phyloP scores from a whole-genome alignment of 495 filamentous ascomycete species.

The Hypoxylon lienhwacheense region DNA sequence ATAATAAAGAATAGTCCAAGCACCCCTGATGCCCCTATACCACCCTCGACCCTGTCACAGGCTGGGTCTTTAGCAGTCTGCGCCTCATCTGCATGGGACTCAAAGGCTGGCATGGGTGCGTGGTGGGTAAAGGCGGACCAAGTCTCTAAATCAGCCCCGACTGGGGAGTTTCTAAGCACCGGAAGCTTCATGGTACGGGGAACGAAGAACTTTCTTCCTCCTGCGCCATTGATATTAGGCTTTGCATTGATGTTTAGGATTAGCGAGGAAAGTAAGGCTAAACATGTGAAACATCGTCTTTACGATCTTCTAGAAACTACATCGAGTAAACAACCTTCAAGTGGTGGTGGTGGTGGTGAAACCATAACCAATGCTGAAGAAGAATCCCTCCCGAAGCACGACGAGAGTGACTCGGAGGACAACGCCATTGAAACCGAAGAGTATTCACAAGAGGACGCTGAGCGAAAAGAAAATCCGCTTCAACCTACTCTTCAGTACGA shows the following conservation, averaged over 20 bases:
- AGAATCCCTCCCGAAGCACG: slow-evolving; percentile 14
- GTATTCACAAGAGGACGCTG: slow-evolving; percentile 41
- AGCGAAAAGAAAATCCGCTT: slow-evolving; percentile 47
- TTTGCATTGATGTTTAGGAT: slow-evolving; percentile 86
- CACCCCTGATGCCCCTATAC: slow-evolving; percentile 78
- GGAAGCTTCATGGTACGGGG: slow-evolving; percentile 81
- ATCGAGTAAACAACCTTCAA: slow-evolving; percentile 5
- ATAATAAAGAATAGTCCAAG: slow-evolving; percentile 82
- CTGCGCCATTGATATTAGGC: slow-evolving; percentile 82
- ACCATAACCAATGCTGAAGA: not conserved
- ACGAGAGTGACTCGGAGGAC: slow-evolving; percentile 29
- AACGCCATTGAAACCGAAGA: slow-evolving; percentile 28
- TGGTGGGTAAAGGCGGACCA: slow-evolving; percentile 92
- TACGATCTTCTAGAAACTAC: slow-evolving; percentile 45
- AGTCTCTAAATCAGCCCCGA: slow-evolving; percentile 76
- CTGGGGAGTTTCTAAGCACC: slow-evolving; percentile 75
- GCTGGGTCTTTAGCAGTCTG: slow-evolving; percentile 82
- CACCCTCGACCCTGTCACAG: slow-evolving; percentile 87
- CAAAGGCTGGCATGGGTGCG: slow-evolving; percentile 89
- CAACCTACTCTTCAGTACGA: slow-evolving; percentile 41
- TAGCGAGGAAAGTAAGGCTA: slow-evolving; percentile 81
- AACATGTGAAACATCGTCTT: slow-evolving; percentile 74
- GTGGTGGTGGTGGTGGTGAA: slow-evolving; percentile 2
- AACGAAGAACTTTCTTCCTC: slow-evolving; percentile 87
- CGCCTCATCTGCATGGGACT: slow-evolving; percentile 89